These are phyloP conservation scores for Cutaneotrichosporon spelunceum DNA, from an alignment of 1,284 basidiomycete genomes.

Conservation along the genomic window DNA sequence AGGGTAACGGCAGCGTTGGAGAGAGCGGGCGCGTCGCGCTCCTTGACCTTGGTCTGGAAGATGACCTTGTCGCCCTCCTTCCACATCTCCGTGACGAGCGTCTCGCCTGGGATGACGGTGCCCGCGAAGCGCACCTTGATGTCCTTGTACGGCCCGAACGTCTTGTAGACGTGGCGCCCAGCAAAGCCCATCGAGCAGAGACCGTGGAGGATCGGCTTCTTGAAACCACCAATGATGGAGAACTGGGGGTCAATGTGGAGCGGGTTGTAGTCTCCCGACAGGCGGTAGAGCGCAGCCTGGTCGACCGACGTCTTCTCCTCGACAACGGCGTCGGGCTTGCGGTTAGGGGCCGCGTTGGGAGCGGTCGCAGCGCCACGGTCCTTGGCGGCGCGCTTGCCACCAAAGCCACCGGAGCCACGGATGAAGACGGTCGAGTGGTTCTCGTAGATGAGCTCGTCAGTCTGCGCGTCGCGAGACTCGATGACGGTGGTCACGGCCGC, in stretches of 20 bases:
- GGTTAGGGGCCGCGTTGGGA: conserved; percentile 73
- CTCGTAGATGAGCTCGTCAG: conserved; percentile 82
- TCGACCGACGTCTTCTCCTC: conserved; percentile 77
- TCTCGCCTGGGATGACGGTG: conserved; percentile 87
- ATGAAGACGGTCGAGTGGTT: conserved; percentile 91
- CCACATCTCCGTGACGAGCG: conserved; percentile 94
- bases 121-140: conserved; percentile 84
- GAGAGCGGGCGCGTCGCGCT: conserved; percentile 55
- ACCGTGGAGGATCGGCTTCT: conserved; percentile 73
- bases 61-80: conserved; percentile 89
- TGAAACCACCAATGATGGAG: conserved; percentile 90
- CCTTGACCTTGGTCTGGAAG: conserved; percentile 62
- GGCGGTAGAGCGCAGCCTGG: conserved; percentile 86
- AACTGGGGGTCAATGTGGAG: conserved; percentile 92
- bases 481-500: conserved; percentile 77
- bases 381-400: conserved; percentile 75
- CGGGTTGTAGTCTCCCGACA: conserved; percentile 89
- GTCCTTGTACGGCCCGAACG: conserved; percentile 80
- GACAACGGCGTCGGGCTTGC: conserved; percentile 74
- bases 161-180: conserved; percentile 87
- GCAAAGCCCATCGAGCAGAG: conserved; percentile 92
- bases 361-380: conserved; percentile 90
- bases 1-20: conserved; percentile 57
- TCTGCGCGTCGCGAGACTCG: conserved; percentile 72
- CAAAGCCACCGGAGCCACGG: conserved; percentile 91